Evolutionary conservation across 2,329 filamentous ascomycete genomes (phyloP), one percentile per base, ranked within the genome.

Genomic region (Claviceps cyperi): DNA sequence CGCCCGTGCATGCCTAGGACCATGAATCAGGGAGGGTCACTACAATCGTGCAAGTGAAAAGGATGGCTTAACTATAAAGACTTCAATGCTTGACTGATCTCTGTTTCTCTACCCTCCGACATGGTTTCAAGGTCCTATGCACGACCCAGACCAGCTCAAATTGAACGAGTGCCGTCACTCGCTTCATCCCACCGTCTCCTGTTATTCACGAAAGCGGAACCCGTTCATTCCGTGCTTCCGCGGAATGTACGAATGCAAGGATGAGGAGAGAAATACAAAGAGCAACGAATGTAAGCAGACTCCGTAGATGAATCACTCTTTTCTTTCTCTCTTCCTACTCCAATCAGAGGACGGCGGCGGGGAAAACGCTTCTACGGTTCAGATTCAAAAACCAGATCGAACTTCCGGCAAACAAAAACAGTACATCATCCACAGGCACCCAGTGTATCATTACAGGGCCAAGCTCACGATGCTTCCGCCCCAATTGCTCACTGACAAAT

Each of bases 51-150:
- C 28, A 4, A 32, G 28, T 32, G 28, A 3, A 32, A 11, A 32
- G 28, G 28, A 11, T 11, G 28, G 28, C 28, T 32, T 11, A 4
- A 32, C 28, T 32, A 11, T 32, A 32, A 9, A 32, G 28, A 32
- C 28, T 32, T 11, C 28, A 32, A 32, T 32, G 28, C 28, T 32
- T 32, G 28, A 32, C 9, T 32, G 60, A 65, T 62, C 62, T 58
- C 39, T 40, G 61, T 61, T 64, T 60, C 61, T 56, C 57, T 64
- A 62, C 63, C 56, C 57, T 57, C 51, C 43, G 58, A 62, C 62
- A 60, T 55, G 56, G 57, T 59, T 11, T 62, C 56, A 54, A 41
- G 13, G n/a, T 52, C 56, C 62, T 62, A 62, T 60, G 65, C 64
- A 60, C 62, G 59, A 60, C 59, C 60, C 43, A 46, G 59, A 60